A percentile compares a stretch with the other conserved stretches of the same genome.
Evolutionary conservation across 139 green algal genomes (phyloP).

Genomic region (Chlorella sorokiniana): DNA sequence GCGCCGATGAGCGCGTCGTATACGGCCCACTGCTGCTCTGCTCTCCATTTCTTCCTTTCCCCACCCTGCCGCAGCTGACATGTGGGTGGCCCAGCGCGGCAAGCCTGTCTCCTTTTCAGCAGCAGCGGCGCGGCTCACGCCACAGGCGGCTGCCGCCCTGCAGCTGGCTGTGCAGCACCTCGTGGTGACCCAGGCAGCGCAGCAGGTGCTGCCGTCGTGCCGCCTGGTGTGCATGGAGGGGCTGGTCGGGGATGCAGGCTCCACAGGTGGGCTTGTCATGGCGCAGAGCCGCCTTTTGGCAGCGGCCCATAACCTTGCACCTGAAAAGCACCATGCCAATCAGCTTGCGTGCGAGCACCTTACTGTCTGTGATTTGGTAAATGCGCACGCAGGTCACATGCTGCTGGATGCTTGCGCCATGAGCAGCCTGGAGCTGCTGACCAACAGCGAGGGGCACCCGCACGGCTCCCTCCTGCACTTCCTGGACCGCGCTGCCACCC

Average conservation of each 20-base stretch:
- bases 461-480: conserved; percentile 57
- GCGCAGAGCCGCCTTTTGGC: too few species aligned
- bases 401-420: conserved; percentile 62
- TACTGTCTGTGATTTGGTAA: too few species aligned
- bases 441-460: conserved; percentile 40
- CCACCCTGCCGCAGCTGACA: not conserved
- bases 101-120: not conserved
- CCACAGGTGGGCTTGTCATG: not conserved
- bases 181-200: not conserved
- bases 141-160: conserved; percentile 13
- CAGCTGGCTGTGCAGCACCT: conserved; percentile 35
- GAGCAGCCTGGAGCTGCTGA: conserved; percentile 53
- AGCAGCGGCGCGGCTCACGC: not conserved
- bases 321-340: too few species aligned
- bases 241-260: not conserved
- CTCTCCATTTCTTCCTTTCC: not conserved
- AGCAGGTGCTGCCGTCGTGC: not conserved
- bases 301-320: too few species aligned
- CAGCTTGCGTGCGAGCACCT: too few species aligned
- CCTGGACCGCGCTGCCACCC: conserved; percentile 49
- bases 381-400: not conserved
- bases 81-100: conserved; percentile 6
- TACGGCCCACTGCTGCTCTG: not conserved
- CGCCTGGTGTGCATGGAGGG: not conserved
- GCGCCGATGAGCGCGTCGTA: too few species aligned